Evolutionary conservation across 345 rosid species (phyloP), one percentile per base, ranked within the genome.

Genomic region (Sisymbrium irio): DNA sequence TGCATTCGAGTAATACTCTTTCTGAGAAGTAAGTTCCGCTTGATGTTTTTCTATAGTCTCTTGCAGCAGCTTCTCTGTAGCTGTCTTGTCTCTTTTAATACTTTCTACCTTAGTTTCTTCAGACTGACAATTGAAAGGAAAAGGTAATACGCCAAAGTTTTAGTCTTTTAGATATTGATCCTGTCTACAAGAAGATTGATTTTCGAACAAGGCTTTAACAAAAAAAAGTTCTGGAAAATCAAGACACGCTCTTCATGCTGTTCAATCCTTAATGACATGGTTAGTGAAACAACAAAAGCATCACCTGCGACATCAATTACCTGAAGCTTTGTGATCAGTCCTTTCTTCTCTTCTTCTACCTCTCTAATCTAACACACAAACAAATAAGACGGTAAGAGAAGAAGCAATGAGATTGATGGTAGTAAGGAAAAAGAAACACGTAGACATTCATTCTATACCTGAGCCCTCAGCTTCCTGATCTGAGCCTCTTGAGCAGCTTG

Each of bases 101-200:
- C 96, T 89, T 80, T 92, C 98, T 64, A 87, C 98, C 77, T 92
- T 96, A 71, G 84, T 96, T 82, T 96, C 99, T 83, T 96, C 99
- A 62, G 86, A 93, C 99, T 96, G 79, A 54, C 74, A 69, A 64
- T n/a, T 54, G 19, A 69, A 37, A 53, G 30, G 50, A 53, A 42
- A 28, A 82, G 41, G 30, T 36, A 60, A 68, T 28, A 55, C 13
- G 42, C 28, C 42, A 35, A 62, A 5, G 50, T 44, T 56, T 74
- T 57, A 60, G 40, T 64, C 41, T 18, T 35, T 62, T 54, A 69
- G 10, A 63, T 63, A 69, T 25, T 62, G 17, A 69, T 28, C 19
- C 9, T 69, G 70, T 25, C 50, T 25, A 62, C n/a, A 44, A 35
- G 50, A 59, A 67, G 61, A 47, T 14, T 27, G 47, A 44, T 53